Base-by-base conservation (phyloP, 306 rosid genomes). In the Amphicarpaea edgeworthii region DNA sequence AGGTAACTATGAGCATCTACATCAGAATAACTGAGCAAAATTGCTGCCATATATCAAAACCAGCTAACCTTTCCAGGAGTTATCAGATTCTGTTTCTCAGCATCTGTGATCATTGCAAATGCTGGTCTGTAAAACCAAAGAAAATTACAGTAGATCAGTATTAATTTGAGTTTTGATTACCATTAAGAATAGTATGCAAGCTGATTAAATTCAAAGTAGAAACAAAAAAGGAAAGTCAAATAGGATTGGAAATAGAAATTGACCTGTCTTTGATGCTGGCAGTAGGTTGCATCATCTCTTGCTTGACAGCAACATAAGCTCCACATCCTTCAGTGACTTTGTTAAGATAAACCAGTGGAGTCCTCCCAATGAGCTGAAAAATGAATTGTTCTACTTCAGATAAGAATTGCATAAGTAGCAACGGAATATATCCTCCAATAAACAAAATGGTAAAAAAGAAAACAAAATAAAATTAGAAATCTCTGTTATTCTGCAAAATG, bases 251-350 rank as follows among this genome's bases (percentile, higher is more conserved):
- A 55, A 20, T 23, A 37, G 8, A 26, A 43, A 24, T 47, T 54
- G n/a, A 88, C 98, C 97, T 92, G 91, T 95, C 98, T 84, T 95
- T 95, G 87, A 95, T 81, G 88, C 98, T 95, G 47, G 97, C 34
- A 65, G 97, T 95, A 38, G 98, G 98, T 59, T 95, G 98, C 91
- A 92, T 87, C 97, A 95, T 95, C 84, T 92, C 98, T 87, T 92
- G 98, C 93, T 95, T 95, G 15, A 57, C 97, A 85, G 98, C 98
- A 76, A 95, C 81, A 77, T 87, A 92, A 58, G 92, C 97, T 79
- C 96, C 98, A 84, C 97, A 95, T 66, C 96, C 98, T 74, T 95
- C 93, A 20, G 85, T 90, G 54, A 95, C 98, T 92, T 95, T 90
- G 91, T 92, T 95, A 8, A 95, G 97, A 79, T 84, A 95, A 30